phyloP scores from a whole-genome alignment of 441 rosid genomes.

The Jatropha multifida region DNA sequence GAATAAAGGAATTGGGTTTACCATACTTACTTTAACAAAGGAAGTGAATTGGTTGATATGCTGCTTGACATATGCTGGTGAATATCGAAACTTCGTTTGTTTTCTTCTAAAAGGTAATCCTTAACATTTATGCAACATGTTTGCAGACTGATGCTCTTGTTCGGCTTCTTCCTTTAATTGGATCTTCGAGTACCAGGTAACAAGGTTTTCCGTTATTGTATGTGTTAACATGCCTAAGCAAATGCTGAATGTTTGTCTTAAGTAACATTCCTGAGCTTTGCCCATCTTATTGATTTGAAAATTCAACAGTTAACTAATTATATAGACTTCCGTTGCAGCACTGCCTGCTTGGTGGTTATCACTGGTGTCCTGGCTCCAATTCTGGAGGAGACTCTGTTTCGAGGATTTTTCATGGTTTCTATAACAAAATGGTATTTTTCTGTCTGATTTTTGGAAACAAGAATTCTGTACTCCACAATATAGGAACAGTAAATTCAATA shows the following conservation, averaged over 20 bases:
- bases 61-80: background rate
- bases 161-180: constrained; percentile 52
- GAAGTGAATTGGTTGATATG: constrained; percentile 1
- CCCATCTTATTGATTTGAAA: background rate
- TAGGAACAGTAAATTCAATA: background rate
- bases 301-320: constrained; percentile 6
- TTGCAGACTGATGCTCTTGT: constrained; percentile 55
- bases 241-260: background rate
- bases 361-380: constrained; percentile 90
- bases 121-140: background rate
- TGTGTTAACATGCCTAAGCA: background rate
- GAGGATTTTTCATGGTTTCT: constrained; percentile 90
- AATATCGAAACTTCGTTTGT: background rate
- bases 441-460: constrained; percentile 13
- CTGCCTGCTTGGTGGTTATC: constrained; percentile 78
- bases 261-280: background rate
- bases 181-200: constrained; percentile 51
- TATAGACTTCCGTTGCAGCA: constrained; percentile 42
- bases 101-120: background rate
- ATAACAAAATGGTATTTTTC: constrained; percentile 76
- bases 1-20: background rate
- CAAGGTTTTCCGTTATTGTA: background rate
- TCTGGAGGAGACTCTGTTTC: constrained; percentile 89
- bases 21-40: background rate
- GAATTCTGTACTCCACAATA: background rate